Conservation (phyloP, 2,329 filamentous ascomycete genomes). For the Sclerotinia subarctica region DNA sequence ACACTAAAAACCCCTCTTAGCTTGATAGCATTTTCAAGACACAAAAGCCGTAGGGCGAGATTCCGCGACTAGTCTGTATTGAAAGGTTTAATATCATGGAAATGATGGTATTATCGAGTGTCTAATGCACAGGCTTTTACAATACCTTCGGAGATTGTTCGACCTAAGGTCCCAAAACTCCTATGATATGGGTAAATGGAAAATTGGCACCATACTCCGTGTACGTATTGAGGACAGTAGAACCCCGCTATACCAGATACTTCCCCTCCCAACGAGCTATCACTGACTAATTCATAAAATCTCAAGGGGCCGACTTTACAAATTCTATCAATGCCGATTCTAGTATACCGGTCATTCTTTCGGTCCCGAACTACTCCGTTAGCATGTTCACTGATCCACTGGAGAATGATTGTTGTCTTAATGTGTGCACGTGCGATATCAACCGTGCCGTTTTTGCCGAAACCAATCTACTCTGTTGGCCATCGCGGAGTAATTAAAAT, state of each 20-base stretch:
- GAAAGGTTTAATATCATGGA: not conserved
- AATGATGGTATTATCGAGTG: not conserved
- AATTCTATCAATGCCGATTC: too few species aligned
- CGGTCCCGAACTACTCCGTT: too few species aligned
- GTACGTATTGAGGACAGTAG: too few species aligned
- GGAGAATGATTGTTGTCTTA: not conserved
- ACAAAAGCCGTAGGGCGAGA: not conserved
- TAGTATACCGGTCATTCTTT: too few species aligned
- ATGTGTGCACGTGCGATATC: not conserved
- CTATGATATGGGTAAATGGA: not conserved
- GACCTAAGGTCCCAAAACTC: not conserved
- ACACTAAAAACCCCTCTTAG: not conserved
- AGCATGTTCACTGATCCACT: not conserved
- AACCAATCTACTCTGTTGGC: not conserved
- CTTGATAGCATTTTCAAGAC: not conserved
- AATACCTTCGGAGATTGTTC: not conserved
- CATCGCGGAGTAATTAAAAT: not conserved
- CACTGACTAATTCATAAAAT: too few species aligned
- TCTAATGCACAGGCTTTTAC: not conserved
- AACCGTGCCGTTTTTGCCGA: not conserved
- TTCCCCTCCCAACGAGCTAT: too few species aligned
- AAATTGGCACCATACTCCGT: not conserved
- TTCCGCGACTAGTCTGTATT: not conserved
- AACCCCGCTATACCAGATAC: too few species aligned
- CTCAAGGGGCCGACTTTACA: too few species aligned